These are phyloP conservation scores for Saxophila tyrrhenica DNA, from an alignment of 495 filamentous ascomycete genomes.

Conservation along the genomic window DNA sequence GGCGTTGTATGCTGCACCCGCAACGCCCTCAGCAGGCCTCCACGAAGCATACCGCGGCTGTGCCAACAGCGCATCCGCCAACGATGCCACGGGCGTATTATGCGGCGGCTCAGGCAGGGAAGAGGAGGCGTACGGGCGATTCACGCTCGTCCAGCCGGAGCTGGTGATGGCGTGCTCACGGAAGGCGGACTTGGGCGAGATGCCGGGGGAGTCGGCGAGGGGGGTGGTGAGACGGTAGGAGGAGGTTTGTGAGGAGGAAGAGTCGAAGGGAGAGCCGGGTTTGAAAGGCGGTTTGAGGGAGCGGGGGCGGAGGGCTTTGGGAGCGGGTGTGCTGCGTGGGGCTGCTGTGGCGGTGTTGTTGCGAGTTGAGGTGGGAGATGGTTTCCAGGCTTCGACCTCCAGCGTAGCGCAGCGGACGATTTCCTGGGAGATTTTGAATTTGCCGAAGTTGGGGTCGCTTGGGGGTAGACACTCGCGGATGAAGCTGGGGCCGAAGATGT, in stretches of 20 bases:
- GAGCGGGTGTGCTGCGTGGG: not conserved
- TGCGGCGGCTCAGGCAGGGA: not conserved
- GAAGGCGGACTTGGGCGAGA: slow-evolving; percentile 11
- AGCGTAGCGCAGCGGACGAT: slow-evolving; percentile 37
- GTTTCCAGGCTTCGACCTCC: slow-evolving; percentile 8
- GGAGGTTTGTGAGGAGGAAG: not conserved
- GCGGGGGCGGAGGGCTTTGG: slow-evolving; percentile 1
- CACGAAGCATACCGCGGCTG: not conserved
- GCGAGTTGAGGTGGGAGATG: not conserved
- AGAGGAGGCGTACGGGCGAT: not conserved
- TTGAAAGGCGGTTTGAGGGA: slow-evolving; percentile 6
- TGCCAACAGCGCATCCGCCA: not conserved
- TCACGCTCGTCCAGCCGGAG: slow-evolving; percentile 8
- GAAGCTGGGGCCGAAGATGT: slow-evolving; percentile 77
- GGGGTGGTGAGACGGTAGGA: not conserved
- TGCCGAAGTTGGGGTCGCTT: slow-evolving; percentile 43
- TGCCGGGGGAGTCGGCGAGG: not conserved
- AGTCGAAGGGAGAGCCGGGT: slow-evolving; percentile 9
- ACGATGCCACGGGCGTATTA: slow-evolving; percentile 3
- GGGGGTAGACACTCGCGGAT: slow-evolving; percentile 56
- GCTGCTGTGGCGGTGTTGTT: not conserved
- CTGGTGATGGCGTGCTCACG: not conserved
- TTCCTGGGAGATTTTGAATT: slow-evolving; percentile 54
- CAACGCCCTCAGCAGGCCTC: not conserved
- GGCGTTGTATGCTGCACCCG: slow-evolving; percentile 1